A percentile compares a stretch with the other conserved stretches of the same genome.
phyloP scores from a whole-genome alignment of 345 rosid species.

The Capsella bursapastoris region DNA sequence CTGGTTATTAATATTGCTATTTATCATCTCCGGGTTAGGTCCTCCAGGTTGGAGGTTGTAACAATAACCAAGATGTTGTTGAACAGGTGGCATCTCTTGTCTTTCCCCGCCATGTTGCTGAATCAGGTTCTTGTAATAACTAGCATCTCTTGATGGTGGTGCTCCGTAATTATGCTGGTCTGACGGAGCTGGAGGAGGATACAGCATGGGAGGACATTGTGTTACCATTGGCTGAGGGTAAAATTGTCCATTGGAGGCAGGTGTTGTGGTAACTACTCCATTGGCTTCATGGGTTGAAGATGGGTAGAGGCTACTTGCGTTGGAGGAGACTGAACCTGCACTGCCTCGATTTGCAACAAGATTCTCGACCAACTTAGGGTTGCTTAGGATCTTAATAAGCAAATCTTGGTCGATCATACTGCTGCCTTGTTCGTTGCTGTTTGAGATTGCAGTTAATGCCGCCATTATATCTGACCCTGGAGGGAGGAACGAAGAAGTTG shows the following conservation, averaged over 20 bases:
- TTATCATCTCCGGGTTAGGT: slow-evolving; percentile 56
- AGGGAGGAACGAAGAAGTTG: slow-evolving; percentile 45
- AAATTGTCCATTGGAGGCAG: slow-evolving; percentile 56
- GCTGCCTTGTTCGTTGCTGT: slow-evolving; percentile 63
- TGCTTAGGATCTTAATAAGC: slow-evolving; percentile 78
- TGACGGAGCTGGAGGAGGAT: slow-evolving; percentile 46
- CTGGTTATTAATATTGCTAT: slow-evolving; percentile 51
- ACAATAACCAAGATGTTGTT: slow-evolving; percentile 51
- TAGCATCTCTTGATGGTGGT: slow-evolving; percentile 67
- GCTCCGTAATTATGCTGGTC: slow-evolving; percentile 49
- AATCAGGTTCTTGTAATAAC: slow-evolving; percentile 90
- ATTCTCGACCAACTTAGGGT: slow-evolving; percentile 79
- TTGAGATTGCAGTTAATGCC: slow-evolving; percentile 69
- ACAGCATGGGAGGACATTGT: slow-evolving; percentile 44
- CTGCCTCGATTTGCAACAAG: slow-evolving; percentile 58
- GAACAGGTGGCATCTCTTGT: slow-evolving; percentile 56
- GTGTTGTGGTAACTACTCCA: slow-evolving; percentile 49
- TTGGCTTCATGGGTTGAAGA: slow-evolving; percentile 47
- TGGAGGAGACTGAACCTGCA: slow-evolving; percentile 50
- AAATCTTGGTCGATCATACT: slow-evolving; percentile 74
- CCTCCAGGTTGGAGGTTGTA: slow-evolving; percentile 51
- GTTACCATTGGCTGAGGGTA: slow-evolving; percentile 51
- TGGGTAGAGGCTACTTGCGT: slow-evolving; percentile 38
- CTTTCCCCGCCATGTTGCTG: slow-evolving; percentile 98
- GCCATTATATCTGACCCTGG: slow-evolving; percentile 65